Evolutionary conservation across 2,329 filamentous ascomycete genomes (phyloP).

Genomic region (Bipolaris bicolor): DNA sequence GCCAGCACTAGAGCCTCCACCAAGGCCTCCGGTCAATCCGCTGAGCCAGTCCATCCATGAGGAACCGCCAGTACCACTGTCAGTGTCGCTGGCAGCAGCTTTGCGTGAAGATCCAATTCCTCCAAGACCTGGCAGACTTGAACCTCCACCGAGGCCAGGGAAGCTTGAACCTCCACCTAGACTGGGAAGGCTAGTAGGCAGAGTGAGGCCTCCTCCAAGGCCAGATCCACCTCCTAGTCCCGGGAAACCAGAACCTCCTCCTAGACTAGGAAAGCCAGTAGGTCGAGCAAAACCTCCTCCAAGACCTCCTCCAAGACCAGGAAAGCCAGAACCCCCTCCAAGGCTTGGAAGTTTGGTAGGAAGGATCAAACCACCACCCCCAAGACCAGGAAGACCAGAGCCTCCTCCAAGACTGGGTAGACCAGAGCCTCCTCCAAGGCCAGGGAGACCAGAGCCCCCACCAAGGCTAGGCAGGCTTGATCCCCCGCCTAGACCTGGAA

Average conservation of each 20-base stretch:
- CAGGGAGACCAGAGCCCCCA: neutral
- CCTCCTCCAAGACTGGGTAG: neutral
- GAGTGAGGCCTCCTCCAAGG: neutral
- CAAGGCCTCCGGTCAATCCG: slow-evolving; percentile 4
- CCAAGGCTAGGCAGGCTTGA: neutral
- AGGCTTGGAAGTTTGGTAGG: neutral
- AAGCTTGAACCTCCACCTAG: slow-evolving; percentile 2
- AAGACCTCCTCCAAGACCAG: neutral
- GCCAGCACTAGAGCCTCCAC: slow-evolving; percentile 1
- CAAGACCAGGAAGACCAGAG: neutral
- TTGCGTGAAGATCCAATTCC: neutral
- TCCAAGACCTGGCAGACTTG: neutral
- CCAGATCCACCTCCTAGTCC: neutral
- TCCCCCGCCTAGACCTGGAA: slow-evolving; percentile 4
- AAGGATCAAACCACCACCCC: neutral
- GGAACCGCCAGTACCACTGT: neutral
- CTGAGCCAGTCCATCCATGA: neutral
- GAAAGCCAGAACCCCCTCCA: too few species aligned
- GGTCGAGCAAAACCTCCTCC: too few species aligned
- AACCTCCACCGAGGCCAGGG: neutral
- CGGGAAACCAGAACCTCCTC: neutral
- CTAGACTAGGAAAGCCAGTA: neutral
- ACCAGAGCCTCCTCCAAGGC: neutral
- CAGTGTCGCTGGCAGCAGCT: neutral
- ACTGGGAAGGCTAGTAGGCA: neutral